Base-by-base conservation (phyloP, 371 early-diverging fungal species). In the Rhizopus delemar region DNA sequence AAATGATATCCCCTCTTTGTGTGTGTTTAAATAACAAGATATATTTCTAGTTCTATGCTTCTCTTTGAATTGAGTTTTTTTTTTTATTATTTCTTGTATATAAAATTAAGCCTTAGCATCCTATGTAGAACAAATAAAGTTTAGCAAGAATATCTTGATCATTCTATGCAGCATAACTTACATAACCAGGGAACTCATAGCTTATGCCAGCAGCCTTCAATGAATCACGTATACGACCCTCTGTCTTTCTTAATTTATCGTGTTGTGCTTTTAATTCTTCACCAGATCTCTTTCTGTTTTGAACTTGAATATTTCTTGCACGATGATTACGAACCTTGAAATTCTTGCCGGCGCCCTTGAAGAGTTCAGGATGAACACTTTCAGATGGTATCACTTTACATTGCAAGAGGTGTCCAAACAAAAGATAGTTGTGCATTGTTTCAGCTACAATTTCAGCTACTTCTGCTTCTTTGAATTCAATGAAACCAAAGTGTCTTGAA, bases 341-440 rank as follows among this genome's bases (percentile, higher is more conserved):
- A 61, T 74, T 73, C 53, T 79, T 74, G 65, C 85, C 73, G 51
- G 86, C 77, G 34, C 87, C 88, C 41, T 70, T 66, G 69, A 93
- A 96, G 55, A 91, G 59, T 33, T 81, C 77, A 2, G 84, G 83
- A 63, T 94, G 92, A 29, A 93, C 74, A 62, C 87, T 77, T 36
- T 88, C 86, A 9, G 60, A 39, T 6, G 89, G 86, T 1, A 94
- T 68, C 28, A 92, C 66, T 78, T 80, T 78, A 84, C 96, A 95
- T 75, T 91, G 84, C 39, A 98, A 77, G 49, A 93, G 59, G 48
- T 86, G 91, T 53, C 86, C 89, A 63, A 84, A 88, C 65, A 98
- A 68, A 57, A 96, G 72, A 69, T 98, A 97, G 82, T 94, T 95
- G 78, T 98, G 60, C 98, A 98, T 97, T 6, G 98, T 96, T 39